Percentiles rank a stretch among this genome's conserved stretches.
phyloP scores from a whole-genome alignment of 495 filamentous ascomycete species.

The Aspergillus homomorphus region DNA sequence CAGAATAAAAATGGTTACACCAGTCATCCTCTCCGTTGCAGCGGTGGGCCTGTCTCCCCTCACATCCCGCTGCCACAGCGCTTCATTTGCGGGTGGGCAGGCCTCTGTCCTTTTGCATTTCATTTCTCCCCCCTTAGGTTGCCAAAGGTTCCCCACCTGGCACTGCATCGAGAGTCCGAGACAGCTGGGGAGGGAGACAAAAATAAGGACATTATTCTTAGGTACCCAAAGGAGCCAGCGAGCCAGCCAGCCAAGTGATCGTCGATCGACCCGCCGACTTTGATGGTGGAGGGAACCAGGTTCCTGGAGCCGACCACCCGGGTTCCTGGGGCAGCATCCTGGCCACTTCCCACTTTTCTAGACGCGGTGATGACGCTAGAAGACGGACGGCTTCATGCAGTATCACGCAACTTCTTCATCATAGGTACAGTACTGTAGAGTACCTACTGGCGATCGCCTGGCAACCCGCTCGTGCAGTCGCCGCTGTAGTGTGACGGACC shows the following conservation, averaged over 20 bases:
- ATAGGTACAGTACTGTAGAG: no score
- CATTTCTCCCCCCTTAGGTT: background rate
- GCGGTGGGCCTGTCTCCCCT: background rate
- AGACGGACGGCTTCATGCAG: background rate
- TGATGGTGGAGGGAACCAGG: background rate
- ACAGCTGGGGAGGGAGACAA: background rate
- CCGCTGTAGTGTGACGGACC: slow-evolving; percentile 5
- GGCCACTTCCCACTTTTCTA: background rate
- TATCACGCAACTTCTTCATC: slow-evolving; percentile 2
- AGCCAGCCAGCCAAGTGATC: slow-evolving; percentile 1
- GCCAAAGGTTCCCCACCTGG: background rate
- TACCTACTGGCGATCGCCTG: background rate
- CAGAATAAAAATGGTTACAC: background rate
- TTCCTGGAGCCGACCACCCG: slow-evolving; percentile 5
- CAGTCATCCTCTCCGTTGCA: background rate
- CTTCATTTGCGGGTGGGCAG: slow-evolving; percentile 1
- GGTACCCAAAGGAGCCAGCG: background rate
- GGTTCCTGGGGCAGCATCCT: background rate
- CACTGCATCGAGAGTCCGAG: background rate
- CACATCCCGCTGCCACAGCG: no score
- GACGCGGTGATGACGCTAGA: background rate
- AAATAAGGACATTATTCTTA: background rate
- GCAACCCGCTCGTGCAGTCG: background rate
- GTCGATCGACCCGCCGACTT: slow-evolving; percentile 1
- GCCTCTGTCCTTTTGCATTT: no score